These are phyloP conservation scores for Plasmodium chabaudi DNA, from an alignment of 169 alveolate genomes.

Conservation along the genomic window DNA sequence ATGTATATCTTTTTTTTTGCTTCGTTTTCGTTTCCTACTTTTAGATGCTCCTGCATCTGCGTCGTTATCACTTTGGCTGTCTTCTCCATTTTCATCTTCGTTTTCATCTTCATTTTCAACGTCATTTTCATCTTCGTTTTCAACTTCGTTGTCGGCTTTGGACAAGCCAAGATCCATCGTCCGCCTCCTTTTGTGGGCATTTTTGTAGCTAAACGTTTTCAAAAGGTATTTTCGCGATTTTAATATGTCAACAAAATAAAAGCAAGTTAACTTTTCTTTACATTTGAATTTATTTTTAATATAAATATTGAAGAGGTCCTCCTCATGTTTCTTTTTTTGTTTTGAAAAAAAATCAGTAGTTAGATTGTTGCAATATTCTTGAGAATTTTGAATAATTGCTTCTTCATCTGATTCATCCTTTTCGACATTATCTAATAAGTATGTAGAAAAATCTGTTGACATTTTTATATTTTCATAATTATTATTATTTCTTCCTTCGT, in stretches of 20 bases:
- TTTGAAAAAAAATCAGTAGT: not conserved
- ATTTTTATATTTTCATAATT: not conserved
- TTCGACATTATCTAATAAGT: not conserved
- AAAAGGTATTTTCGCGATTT: slow-evolving; percentile 7
- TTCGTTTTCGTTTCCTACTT: not conserved
- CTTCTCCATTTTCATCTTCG: not conserved
- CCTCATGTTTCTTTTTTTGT: not conserved
- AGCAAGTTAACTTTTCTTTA: slow-evolving; percentile 33
- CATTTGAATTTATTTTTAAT: slow-evolving; percentile 40
- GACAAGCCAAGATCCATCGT: not conserved
- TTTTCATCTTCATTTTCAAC: not conserved
- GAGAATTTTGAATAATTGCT: too few species aligned
- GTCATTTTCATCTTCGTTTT: not conserved
- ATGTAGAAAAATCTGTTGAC: slow-evolving; percentile 2
- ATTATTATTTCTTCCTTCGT: not conserved
- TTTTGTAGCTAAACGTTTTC: not conserved
- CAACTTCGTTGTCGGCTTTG: not conserved
- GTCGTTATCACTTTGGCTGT: not conserved
- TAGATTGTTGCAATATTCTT: not conserved
- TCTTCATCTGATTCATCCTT: not conserved
- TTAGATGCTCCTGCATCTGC: not conserved
- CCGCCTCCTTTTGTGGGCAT: too few species aligned
- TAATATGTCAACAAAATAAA: slow-evolving; percentile 27
- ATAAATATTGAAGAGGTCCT: slow-evolving; percentile 12
- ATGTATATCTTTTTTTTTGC: not conserved